These are phyloP conservation scores for Phoenix dactylifera DNA, from an alignment of 176 grass and related monocot species.

Conservation along the genomic window DNA sequence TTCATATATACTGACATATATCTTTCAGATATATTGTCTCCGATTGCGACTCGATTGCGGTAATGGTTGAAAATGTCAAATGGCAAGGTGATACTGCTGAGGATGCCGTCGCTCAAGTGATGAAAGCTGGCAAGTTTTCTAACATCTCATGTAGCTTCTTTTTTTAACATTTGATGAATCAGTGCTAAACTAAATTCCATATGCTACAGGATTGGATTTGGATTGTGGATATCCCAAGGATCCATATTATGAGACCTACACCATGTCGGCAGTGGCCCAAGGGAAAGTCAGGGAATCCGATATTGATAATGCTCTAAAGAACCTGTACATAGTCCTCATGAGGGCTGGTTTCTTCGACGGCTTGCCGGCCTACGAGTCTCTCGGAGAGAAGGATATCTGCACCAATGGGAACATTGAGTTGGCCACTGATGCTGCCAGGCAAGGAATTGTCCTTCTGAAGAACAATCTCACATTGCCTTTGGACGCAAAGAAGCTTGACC, in stretches of 20 bases:
- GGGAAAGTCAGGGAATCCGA: neutral
- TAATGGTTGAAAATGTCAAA: neutral
- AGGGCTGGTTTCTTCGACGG: constrained; percentile 3
- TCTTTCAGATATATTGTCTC: constrained; percentile 2
- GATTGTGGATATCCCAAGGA: neutral
- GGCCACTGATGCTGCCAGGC: constrained; percentile 39
- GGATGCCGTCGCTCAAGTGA: neutral
- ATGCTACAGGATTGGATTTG: neutral
- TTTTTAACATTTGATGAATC: too few relatives aligned
- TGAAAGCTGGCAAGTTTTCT: neutral
- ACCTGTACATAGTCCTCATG: constrained; percentile 2
- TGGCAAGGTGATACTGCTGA: neutral
- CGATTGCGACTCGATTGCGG: neutral
- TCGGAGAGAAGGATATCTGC: constrained; percentile 20
- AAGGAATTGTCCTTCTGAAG: constrained; percentile 61
- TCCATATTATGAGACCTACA: neutral
- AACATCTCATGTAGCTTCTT: neutral
- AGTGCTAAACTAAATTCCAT: too few relatives aligned
- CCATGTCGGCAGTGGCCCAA: neutral
- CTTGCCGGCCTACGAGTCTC: neutral
- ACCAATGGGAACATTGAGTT: constrained; percentile 29
- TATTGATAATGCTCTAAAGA: constrained; percentile 2
- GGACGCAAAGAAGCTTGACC: constrained; percentile 8
- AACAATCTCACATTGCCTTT: constrained; percentile 37
- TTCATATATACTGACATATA: too few relatives aligned